Evolutionary conservation across 106 monocot genomes (phyloP).

Genomic region (Cymbidium sinense): DNA sequence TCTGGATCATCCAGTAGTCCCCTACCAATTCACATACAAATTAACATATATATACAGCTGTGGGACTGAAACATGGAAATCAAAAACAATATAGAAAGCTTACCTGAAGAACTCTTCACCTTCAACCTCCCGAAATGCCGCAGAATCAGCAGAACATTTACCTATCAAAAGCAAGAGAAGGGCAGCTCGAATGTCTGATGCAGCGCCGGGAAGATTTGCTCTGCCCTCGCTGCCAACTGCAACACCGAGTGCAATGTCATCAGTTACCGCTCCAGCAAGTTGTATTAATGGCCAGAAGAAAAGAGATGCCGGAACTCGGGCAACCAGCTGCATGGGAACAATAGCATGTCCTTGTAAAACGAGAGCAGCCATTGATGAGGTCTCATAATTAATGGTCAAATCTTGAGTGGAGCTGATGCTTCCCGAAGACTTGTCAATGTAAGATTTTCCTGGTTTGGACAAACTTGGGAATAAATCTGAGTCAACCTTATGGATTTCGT

Average conservation of each 20-base stretch:
- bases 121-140: slow-evolving; percentile 81
- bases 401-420: slow-evolving; percentile 1
- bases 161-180: slow-evolving; percentile 81
- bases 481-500: slow-evolving; percentile 18
- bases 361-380: slow-evolving; percentile 81
- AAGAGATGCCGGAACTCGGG: slow-evolving; percentile 69
- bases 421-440: slow-evolving; percentile 20
- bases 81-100: not conserved
- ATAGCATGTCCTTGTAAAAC: slow-evolving; percentile 73
- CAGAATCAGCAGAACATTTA: slow-evolving; percentile 81
- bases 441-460: slow-evolving; percentile 11
- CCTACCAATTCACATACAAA: slow-evolving; percentile 24
- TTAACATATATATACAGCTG: not conserved
- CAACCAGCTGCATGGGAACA: slow-evolving; percentile 81
- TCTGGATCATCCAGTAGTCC: slow-evolving; percentile 95
- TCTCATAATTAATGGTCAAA: slow-evolving; percentile 14
- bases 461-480: not conserved
- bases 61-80: not conserved
- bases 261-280: slow-evolving; percentile 93
- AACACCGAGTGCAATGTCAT: slow-evolving; percentile 93
- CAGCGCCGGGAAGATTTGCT: slow-evolving; percentile 82
- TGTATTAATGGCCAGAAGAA: slow-evolving; percentile 95
- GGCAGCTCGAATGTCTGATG: slow-evolving; percentile 92
- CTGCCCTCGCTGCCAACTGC: slow-evolving; percentile 91
- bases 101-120: slow-evolving; percentile 98